These are phyloP conservation scores for Apodospora peruviana DNA, from an alignment of 495 filamentous ascomycete genomes.

Conservation along the genomic window DNA sequence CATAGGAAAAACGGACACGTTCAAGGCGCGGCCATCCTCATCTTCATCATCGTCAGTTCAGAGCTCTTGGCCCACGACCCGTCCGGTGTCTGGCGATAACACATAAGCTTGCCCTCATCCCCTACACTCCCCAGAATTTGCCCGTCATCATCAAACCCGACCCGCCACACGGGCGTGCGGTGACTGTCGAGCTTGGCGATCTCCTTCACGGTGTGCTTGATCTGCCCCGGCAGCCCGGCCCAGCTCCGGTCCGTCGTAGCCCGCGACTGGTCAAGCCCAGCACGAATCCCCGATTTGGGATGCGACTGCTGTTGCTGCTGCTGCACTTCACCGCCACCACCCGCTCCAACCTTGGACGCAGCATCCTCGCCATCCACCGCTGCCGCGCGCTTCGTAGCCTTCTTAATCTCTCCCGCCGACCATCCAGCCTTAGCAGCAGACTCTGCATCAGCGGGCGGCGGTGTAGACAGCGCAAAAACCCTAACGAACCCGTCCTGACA, in stretches of 20 bases:
- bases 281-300: constrained; percentile 49
- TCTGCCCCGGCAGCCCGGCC: constrained; percentile 35
- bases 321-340: neutral
- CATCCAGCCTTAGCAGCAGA: neutral
- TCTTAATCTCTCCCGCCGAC: neutral
- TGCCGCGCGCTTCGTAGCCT: neutral
- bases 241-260: constrained; percentile 27
- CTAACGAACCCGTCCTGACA: constrained; percentile 86
- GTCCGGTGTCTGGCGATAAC: constrained; percentile 50
- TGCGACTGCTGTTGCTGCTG: neutral
- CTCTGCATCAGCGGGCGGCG: constrained; percentile 8
- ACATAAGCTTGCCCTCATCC: constrained; percentile 55
- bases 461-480: constrained; percentile 73
- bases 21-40: constrained; percentile 37
- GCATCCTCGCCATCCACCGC: neutral
- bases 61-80: constrained; percentile 50
- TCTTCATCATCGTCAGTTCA: constrained; percentile 48
- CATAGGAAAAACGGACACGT: neutral
- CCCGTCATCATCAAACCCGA: constrained; percentile 56
- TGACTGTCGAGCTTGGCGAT: constrained; percentile 50
- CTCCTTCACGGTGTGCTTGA: constrained; percentile 41
- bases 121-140: constrained; percentile 54
- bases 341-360: neutral
- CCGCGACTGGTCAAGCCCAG: constrained; percentile 51
- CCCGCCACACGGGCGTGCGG: constrained; percentile 54